Evolutionary conservation across 1,284 basidiomycete genomes (phyloP).

Genomic region (Melampsora larici-populina): DNA sequence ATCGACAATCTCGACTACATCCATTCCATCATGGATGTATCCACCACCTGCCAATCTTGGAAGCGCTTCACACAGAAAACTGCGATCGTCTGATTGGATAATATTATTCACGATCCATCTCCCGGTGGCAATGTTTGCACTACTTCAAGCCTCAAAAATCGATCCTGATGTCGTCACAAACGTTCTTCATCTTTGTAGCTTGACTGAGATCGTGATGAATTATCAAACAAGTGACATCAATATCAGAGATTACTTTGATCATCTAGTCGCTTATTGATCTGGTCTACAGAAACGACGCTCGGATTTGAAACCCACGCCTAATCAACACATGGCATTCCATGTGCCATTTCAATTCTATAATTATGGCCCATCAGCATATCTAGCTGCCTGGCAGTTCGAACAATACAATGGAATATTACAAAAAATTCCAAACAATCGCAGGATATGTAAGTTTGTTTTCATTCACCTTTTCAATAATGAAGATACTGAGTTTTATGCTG

Average conservation of each 20-base stretch:
- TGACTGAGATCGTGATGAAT: constrained; percentile 16
- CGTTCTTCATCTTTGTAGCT: constrained; percentile 7
- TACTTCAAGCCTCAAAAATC: no score
- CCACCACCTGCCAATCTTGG: neutral
- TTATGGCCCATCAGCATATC: constrained; percentile 8
- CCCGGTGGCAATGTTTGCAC: neutral
- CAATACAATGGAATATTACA: constrained; percentile 30
- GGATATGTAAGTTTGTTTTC: neutral
- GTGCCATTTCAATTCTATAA: neutral
- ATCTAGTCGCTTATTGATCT: constrained; percentile 10
- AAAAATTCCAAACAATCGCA: constrained; percentile 10
- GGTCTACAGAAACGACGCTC: neutral
- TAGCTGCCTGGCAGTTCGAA: constrained; percentile 29
- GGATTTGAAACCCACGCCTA: constrained; percentile 21
- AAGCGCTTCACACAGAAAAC: neutral
- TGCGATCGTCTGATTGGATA: neutral
- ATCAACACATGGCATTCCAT: constrained; percentile 36
- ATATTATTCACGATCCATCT: neutral
- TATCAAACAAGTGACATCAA: constrained; percentile 4
- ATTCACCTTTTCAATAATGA: neutral
- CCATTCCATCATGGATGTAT: constrained; percentile 1
- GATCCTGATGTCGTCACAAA: neutral
- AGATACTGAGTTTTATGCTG: no score
- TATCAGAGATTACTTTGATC: constrained; percentile 12
- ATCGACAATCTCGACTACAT: neutral